Percentiles rank a stretch among this genome's conserved stretches.
Evolutionary conservation across 352 stramenopile species (phyloP).

Genomic region (Globisporangium camurandrum): DNA sequence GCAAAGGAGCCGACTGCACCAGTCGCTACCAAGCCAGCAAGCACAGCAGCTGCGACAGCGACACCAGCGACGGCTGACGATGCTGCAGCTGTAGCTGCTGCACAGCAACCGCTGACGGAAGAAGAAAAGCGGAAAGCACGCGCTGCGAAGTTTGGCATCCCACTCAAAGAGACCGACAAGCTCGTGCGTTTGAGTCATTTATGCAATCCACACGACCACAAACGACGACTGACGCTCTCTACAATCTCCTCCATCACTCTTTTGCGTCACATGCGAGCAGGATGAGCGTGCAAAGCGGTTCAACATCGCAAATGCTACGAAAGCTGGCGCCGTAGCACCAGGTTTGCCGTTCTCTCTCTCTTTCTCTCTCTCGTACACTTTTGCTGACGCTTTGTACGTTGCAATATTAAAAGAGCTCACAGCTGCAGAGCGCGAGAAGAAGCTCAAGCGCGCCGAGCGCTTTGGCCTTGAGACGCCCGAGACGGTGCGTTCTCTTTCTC

Average conservation of each 20-base stretch:
- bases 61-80: constrained; percentile 2
- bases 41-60: constrained; percentile 9
- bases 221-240: background rate
- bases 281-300: constrained; percentile 76
- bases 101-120: constrained; percentile 38
- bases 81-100: constrained; percentile 4
- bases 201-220: background rate
- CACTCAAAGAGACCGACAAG: constrained; percentile 64
- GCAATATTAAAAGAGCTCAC: constrained; percentile 3
- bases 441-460: constrained; percentile 65
- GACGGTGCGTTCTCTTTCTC: constrained; percentile 26
- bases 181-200: constrained; percentile 32
- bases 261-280: constrained; percentile 20
- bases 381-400: no score
- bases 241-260: no score
- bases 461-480: constrained; percentile 77
- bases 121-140: constrained; percentile 73
- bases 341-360: no score
- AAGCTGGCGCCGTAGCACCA: no score
- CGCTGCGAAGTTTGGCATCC: constrained; percentile 76
- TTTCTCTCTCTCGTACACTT: no score
- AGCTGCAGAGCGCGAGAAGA: constrained; percentile 54
- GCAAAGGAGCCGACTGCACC: constrained; percentile 5
- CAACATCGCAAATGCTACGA: constrained; percentile 39
- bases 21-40: constrained; percentile 3